phyloP scores from a whole-genome alignment of 108 stramenopile species.

The Cyclotella choctawhatcheeana region DNA sequence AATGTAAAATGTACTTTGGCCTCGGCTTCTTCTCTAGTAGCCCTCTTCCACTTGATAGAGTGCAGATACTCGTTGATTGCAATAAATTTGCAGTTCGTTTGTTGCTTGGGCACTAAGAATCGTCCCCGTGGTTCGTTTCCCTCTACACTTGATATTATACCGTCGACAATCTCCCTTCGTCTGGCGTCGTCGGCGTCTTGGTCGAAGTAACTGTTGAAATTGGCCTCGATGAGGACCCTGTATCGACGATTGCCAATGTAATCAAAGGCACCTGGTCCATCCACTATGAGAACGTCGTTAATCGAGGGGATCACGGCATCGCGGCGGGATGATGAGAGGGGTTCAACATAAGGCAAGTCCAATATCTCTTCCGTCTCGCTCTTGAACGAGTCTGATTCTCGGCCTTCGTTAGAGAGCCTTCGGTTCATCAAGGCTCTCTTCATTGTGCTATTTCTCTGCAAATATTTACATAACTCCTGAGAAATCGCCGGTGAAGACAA shows the following conservation, averaged over 20 bases:
- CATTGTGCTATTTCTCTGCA: neutral
- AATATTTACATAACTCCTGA: no score
- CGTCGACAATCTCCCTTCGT: slow-evolving; percentile 11
- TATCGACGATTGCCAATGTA: slow-evolving; percentile 46
- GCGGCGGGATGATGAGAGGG: no score
- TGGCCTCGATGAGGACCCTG: slow-evolving; percentile 30
- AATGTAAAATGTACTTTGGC: slow-evolving; percentile 30
- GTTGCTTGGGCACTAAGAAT: slow-evolving; percentile 18
- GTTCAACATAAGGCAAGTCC: no score
- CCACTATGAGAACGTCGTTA: slow-evolving; percentile 41
- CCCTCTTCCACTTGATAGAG: slow-evolving; percentile 14
- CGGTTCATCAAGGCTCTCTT: neutral
- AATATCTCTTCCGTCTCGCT: no score
- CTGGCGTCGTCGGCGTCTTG: no score
- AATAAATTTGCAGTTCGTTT: neutral
- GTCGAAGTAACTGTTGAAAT: slow-evolving; percentile 29
- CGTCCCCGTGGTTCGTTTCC: slow-evolving; percentile 34
- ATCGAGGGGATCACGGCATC: slow-evolving; percentile 7
- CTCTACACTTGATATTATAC: slow-evolving; percentile 20
- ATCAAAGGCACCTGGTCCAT: slow-evolving; percentile 8
- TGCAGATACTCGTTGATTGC: neutral
- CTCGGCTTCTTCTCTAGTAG: slow-evolving; percentile 12
- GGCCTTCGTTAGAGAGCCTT: no score
- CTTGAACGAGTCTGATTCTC: no score
- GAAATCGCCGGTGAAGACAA: no score